Base-by-base conservation (phyloP, 23 red algal species). In the Gracilaria gracilis region DNA sequence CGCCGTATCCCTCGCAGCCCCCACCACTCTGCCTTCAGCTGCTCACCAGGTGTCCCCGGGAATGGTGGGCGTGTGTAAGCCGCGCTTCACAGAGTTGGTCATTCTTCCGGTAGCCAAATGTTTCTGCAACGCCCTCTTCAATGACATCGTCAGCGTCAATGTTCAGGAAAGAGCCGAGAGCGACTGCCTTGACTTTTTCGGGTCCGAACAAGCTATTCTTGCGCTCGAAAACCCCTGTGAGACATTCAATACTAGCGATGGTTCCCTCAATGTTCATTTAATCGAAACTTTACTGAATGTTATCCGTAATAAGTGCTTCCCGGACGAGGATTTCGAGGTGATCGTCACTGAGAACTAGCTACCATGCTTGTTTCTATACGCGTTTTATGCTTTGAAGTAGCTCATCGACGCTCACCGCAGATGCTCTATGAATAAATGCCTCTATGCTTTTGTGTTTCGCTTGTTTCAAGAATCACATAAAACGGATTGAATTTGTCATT, bases 111-210 rank as follows among this genome's bases (percentile, higher is more conserved):
- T 67, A 2, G 62, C 62, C 17, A 31, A 21, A 35, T 67, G 62
- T 67, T 67, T 67, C 62, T 67, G 62, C 62, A 67, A 67, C 25
- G 62, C 62, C 13, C 62, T 67, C 1, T 67, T 67, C 62, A 67
- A 67, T 33, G 62, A 67, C 1, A 33, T 67, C 62, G 62, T 67
- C 12, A 67, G 62, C 17, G 62, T 67, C 1, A 67, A 67, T 24
- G 62, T 67, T 33, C 62, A 67, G 33, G 62, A 67, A 24, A 1
- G n/a, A 28, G 62, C 62, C 2, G 62, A 67, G 32, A 67, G 62
- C 20, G 62, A 31, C 32, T 67, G 62, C 17, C 1, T 31, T 3
- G 25, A 29, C 28, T 67, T 67, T 13, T 67, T 67, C 24, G 62
- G 62, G 7, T 67, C 62, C 9, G 62, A 67, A 24, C 14, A 67